A percentile compares a stretch with the other conserved stretches of the same genome.
phyloP scores from a whole-genome alignment of 139 green algal genomes.

The Micractinium sp. region DNA sequence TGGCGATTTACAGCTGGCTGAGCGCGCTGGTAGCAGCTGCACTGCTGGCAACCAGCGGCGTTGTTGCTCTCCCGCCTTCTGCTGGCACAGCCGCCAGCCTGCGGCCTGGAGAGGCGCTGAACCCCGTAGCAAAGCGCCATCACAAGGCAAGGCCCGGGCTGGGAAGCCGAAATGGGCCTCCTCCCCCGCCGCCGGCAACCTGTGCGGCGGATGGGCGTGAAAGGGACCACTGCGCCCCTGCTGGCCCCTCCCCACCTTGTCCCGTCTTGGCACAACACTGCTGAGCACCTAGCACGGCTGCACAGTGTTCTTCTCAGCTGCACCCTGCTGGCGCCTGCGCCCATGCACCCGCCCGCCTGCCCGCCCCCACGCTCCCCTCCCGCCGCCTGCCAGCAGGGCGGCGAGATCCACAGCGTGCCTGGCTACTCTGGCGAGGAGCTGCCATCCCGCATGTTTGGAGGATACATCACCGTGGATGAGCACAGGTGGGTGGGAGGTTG shows the following conservation, averaged over 20 bases:
- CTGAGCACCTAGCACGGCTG: too few relatives aligned
- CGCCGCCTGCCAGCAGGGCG: conserved; percentile 2
- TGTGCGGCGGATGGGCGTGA: too few relatives aligned
- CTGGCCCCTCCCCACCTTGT: too few relatives aligned
- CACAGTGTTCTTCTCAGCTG: background rate
- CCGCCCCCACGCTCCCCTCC: too few relatives aligned
- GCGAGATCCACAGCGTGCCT: conserved; percentile 10
- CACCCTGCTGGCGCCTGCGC: background rate
- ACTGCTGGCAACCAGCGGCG: background rate
- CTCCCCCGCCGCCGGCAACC: too few relatives aligned
- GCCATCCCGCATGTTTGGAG: conserved; percentile 6
- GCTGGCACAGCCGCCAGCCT: background rate
- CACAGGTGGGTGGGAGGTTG: too few relatives aligned
- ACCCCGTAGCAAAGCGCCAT: background rate
- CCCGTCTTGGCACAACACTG: too few relatives aligned
- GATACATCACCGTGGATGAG: conserved; percentile 57
- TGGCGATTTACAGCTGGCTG: too few relatives aligned
- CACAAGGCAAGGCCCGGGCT: background rate
- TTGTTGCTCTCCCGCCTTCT: background rate
- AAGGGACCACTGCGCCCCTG: too few relatives aligned
- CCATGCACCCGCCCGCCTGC: background rate
- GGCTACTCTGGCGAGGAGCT: conserved; percentile 9
- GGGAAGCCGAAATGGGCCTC: too few relatives aligned
- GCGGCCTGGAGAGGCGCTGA: background rate
- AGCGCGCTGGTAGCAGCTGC: too few relatives aligned